A percentile compares a stretch with the other conserved stretches of the same genome.
phyloP scores from a whole-genome alignment of 2,329 filamentous ascomycete species.

The Hirsutella rhossiliensis region DNA sequence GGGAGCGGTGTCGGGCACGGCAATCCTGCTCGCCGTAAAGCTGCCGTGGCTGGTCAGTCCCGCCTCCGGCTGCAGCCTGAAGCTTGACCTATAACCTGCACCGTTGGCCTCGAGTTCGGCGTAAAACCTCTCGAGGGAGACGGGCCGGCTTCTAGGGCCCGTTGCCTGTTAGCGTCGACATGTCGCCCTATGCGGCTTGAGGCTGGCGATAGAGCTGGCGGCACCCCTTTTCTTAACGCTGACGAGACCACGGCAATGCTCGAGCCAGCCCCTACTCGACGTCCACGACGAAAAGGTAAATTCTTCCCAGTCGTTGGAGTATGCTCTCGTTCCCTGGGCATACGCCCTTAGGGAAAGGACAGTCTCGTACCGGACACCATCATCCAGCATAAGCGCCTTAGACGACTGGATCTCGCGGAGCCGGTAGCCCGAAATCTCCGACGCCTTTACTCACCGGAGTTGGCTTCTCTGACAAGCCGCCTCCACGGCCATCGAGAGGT shows the following conservation, averaged over 20 bases:
- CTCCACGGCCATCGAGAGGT: slow-evolving; percentile 37
- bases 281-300: slow-evolving; percentile 45
- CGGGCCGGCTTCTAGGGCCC: no score
- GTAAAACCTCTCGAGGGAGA: no score
- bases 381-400: slow-evolving; percentile 14
- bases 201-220: no score
- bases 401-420: slow-evolving; percentile 13
- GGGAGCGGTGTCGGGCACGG: slow-evolving; percentile 27
- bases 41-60: no score
- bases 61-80: no score
- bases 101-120: no score
- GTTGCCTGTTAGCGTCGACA: no score
- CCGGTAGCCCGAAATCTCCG: slow-evolving; percentile 7
- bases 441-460: slow-evolving; percentile 5
- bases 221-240: slow-evolving; percentile 15
- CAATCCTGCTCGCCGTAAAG: slow-evolving; percentile 12
- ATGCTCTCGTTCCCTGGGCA: slow-evolving; percentile 13
- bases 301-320: slow-evolving; percentile 38
- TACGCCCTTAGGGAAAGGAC: slow-evolving; percentile 12
- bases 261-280: slow-evolving; percentile 38
- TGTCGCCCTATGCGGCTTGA: no score
- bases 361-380: slow-evolving; percentile 12
- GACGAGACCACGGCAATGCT: slow-evolving; percentile 44
- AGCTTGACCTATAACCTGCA: no score
- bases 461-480: slow-evolving; percentile 24